Base-by-base conservation (phyloP, 2,329 filamentous ascomycete genomes). In the Pezicula neosporulosa region DNA sequence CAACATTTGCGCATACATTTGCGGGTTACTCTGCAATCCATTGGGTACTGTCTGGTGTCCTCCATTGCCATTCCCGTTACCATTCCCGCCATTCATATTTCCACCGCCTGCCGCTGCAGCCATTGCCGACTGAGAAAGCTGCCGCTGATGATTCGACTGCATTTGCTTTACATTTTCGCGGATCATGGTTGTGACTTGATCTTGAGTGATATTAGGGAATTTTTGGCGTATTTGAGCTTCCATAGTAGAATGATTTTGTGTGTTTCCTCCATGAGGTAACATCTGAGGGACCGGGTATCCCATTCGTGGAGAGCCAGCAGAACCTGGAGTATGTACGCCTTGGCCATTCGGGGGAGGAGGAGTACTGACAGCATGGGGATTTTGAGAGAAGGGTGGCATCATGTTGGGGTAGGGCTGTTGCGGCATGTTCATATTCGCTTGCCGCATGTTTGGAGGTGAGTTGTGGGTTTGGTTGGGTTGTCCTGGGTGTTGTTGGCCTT, bases 131-230 rank as follows among this genome's bases (percentile, higher is more conserved):
- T 78, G 75, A n/a, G 73, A 75, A n/a, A 63, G 51, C 55, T 77
- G 73, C 56, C 72, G 70, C 53, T 72, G 69, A 30, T 56, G 56
- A 51, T 73, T 68, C 38, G 81, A 66, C 44, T 75, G 48, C 37
- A 56, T 30, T 27, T 48, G 44, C n/a, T 56, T 51, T 6, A 64
- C 39, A 9, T 52, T 72, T 36, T 81, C 74, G 2, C 73, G 77
- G 3, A 80, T 77, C 55, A 80, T 63, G 38, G 73, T 72, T 50
- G 70, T 75, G 9, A 83, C 70, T 62, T 83, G 77, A 24, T 83
- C 79, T 3, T 74, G 71, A 1, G 76, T 69, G 55, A 79, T 67
- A 44, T 56, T 54, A 6, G 65, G 65, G 46, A 61, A 61, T 52
- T 60, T 60, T 16, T 56, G 48, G 33, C 59, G 58, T 33, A 62